Percentiles rank a stretch among this genome's conserved stretches.
Evolutionary conservation across 176 grass and related monocot species (phyloP).

Genomic region (Avena sativa): DNA sequence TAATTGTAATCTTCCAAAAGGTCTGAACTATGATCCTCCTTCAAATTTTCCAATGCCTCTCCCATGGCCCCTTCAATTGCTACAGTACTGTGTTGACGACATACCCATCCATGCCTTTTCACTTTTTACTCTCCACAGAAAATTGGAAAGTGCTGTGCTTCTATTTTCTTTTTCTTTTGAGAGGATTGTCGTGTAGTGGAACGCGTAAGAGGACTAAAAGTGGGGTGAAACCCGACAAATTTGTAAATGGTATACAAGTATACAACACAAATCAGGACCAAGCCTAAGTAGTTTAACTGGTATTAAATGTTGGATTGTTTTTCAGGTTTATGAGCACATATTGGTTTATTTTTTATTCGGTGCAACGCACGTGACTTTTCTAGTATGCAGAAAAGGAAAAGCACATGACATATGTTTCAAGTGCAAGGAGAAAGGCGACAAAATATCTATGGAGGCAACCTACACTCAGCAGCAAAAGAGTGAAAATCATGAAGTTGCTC

Average conservation of each 20-base stretch:
- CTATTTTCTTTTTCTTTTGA: background rate
- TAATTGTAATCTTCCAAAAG: background rate
- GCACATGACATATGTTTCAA: background rate
- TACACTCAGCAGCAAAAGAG: conserved; percentile 3
- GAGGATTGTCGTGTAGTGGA: background rate
- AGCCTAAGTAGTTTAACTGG: background rate
- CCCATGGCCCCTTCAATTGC: background rate
- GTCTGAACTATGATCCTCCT: background rate
- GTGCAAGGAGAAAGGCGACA: conserved; percentile 9
- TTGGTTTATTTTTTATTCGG: background rate
- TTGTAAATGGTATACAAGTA: background rate
- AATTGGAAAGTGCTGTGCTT: background rate
- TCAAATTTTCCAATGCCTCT: background rate
- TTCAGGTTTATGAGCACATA: background rate
- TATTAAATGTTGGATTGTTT: background rate
- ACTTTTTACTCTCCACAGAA: background rate
- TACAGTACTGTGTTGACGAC: background rate
- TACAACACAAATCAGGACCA: background rate
- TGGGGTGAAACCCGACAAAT: background rate
- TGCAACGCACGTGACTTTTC: background rate
- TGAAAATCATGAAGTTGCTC: background rate
- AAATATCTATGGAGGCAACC: background rate
- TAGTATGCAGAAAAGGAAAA: conserved; percentile 25
- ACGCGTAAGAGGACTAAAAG: background rate
- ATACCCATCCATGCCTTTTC: background rate